Evolutionary conservation across 176 grass and related monocot species (phyloP), one percentile per base, ranked within the genome.

Genomic region (Puccinellia tenuiflora): DNA sequence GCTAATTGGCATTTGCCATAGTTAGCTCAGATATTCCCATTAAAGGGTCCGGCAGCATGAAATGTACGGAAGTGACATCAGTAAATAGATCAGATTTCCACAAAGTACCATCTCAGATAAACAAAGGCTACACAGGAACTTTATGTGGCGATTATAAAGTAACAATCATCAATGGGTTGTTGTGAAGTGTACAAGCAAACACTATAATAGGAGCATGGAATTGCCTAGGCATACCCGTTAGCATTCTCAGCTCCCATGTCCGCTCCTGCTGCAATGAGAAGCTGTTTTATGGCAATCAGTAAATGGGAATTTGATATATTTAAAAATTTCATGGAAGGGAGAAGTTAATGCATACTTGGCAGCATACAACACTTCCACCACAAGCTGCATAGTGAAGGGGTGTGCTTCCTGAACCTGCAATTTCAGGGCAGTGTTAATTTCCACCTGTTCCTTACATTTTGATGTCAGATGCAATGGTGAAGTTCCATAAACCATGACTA

Each of bases 351-450:
- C 89, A 87, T 96, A 96, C 97, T 88, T 92, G 97, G 88, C 97
- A 99, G 43, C 93, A 99, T 78, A 82, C 83, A 79, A 81, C 83
- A 92, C 89, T 99, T 84, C 97, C 97, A 76, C 97, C 93, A 89
- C 91, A 99, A 65, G 91, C 89, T 3, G 97, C 97, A 50, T 99
- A 99, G 73, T 99, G 97, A 83, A 99, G 97, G 21, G 91, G 78
- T 47, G 88, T 96, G 85, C 97, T 99, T 43, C 91, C 91, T 57
- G 93, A 92, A 81, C 97, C 97, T 99, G 90, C 78, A 84, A 90
- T 67, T 75, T 40, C 64, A 68, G 77, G 22, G 14, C 84, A 16
- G 29, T 84, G n/a, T 48, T 48, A 83, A 29, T 24, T 29, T 86
- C 5, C 3, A 72, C 6, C 50, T 76, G 33, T 46, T 11, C 15